Evolutionary conservation across 768 basidiomycete genomes (phyloP).

Genomic region (Asterophora lycoperdoides): DNA sequence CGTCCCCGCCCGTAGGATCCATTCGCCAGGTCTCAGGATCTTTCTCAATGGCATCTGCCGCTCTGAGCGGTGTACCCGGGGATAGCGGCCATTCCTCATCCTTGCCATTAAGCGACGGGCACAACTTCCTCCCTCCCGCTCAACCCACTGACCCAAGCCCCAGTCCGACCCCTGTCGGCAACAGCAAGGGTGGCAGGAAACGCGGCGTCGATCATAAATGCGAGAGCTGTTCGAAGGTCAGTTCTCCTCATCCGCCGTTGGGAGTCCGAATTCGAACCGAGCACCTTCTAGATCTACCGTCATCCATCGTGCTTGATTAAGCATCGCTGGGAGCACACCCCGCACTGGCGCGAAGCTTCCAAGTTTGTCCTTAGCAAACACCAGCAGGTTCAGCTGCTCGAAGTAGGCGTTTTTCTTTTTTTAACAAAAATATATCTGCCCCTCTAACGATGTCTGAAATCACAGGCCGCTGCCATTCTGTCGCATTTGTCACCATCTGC

Average conservation of each 20-base stretch:
- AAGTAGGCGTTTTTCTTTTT: slow-evolving; percentile 37
- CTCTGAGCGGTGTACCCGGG: slow-evolving; percentile 19
- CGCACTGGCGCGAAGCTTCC: slow-evolving; percentile 91
- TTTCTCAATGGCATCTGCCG: slow-evolving; percentile 21
- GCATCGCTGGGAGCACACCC: slow-evolving; percentile 97
- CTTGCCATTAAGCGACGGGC: slow-evolving; percentile 24
- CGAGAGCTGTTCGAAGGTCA: slow-evolving; percentile 91
- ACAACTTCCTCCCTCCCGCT: slow-evolving; percentile 15
- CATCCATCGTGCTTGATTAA: slow-evolving; percentile 96
- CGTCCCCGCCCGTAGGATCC: slow-evolving; percentile 32
- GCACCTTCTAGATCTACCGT: slow-evolving; percentile 60
- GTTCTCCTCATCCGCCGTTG: slow-evolving; percentile 14
- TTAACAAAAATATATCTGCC: neutral
- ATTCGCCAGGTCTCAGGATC: slow-evolving; percentile 19
- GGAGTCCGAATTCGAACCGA: slow-evolving; percentile 8
- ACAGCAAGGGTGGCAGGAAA: slow-evolving; percentile 55
- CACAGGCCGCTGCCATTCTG: slow-evolving; percentile 88
- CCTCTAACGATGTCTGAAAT: slow-evolving; percentile 1
- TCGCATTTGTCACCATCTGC: slow-evolving; percentile 73
- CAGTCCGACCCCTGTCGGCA: slow-evolving; percentile 35
- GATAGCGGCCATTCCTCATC: slow-evolving; percentile 16
- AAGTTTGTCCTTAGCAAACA: slow-evolving; percentile 93
- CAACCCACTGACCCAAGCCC: slow-evolving; percentile 22
- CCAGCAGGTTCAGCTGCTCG: slow-evolving; percentile 94
- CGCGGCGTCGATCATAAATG: slow-evolving; percentile 85